These are phyloP conservation scores for Raffaelea arxii DNA, from an alignment of 2,329 filamentous ascomycete genomes.

Conservation along the genomic window DNA sequence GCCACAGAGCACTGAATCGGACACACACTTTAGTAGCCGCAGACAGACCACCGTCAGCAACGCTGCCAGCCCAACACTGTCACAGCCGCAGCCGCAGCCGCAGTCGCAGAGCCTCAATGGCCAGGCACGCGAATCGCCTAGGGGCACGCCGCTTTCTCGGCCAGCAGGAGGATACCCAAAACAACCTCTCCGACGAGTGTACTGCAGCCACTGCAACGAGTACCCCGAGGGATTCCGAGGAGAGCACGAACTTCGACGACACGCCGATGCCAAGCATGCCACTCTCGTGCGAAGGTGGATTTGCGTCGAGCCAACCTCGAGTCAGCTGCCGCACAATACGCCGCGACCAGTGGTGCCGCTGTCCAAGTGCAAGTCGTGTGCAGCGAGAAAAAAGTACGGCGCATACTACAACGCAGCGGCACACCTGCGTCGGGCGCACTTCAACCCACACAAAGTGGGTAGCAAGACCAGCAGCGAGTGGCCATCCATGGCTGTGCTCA, in stretches of 20 bases:
- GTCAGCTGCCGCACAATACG: constrained; percentile 19
- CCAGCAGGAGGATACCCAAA: too few relatives aligned
- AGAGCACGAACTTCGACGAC: constrained; percentile 69
- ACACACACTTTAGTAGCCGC: constrained; percentile 20
- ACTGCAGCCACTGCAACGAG: constrained; percentile 61
- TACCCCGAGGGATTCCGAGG: constrained; percentile 74
- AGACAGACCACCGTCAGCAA: constrained; percentile 27
- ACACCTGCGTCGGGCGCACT: constrained; percentile 80
- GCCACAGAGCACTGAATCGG: constrained; percentile 17
- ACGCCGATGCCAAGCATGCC: constrained; percentile 58
- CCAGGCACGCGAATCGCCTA: too few relatives aligned
- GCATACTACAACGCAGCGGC: constrained; percentile 93
- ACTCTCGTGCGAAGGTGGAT: constrained; percentile 45
- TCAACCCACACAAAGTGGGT: constrained; percentile 56
- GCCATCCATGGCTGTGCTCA: constrained; percentile 47
- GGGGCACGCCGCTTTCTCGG: too few relatives aligned
- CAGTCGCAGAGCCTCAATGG: too few relatives aligned
- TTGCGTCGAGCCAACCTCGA: constrained; percentile 42
- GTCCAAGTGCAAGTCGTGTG: constrained; percentile 72
- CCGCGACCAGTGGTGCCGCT: constrained; percentile 42
- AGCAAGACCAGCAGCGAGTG: constrained; percentile 45
- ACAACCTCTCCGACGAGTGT: constrained; percentile 48
- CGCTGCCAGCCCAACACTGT: too few relatives aligned
- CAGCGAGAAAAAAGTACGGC: constrained; percentile 67
- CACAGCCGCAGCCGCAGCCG: too few relatives aligned